phyloP scores from a whole-genome alignment of 2,329 filamentous ascomycete species.

The Pestalotiopsis sp. region DNA sequence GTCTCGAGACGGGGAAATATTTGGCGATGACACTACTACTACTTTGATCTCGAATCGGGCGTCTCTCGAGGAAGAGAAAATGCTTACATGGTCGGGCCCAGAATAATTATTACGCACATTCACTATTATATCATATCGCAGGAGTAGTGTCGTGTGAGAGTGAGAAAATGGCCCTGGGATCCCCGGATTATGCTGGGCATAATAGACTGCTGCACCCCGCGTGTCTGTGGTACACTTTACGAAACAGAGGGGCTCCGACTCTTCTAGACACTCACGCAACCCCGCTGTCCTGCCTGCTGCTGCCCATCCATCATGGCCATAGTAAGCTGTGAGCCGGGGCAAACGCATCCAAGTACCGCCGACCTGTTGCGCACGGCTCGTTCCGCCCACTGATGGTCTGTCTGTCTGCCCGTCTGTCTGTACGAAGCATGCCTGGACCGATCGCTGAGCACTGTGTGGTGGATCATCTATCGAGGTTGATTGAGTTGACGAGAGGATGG shows the following conservation, averaged over 20 bases:
- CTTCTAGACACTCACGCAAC: neutral
- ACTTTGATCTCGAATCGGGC: too few relatives aligned
- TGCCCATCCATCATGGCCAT: too few relatives aligned
- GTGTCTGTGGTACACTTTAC: neutral
- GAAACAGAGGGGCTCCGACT: neutral
- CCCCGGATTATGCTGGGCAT: neutral
- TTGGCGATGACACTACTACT: too few relatives aligned
- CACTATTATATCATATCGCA: too few relatives aligned
- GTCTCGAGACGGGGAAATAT: neutral
- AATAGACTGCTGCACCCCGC: neutral
- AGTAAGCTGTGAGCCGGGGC: too few relatives aligned
- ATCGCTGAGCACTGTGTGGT: neutral
- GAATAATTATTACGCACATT: too few relatives aligned
- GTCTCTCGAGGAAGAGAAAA: too few relatives aligned
- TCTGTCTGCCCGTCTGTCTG: too few relatives aligned
- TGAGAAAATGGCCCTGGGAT: neutral
- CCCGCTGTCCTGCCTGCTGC: neutral
- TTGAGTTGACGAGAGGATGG: neutral
- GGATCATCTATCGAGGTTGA: neutral
- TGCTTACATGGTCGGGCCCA: too few relatives aligned
- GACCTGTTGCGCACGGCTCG: neutral
- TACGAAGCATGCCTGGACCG: too few relatives aligned
- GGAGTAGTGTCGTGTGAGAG: too few relatives aligned
- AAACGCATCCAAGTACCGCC: neutral
- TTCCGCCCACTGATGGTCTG: neutral